Evolutionary conservation across 768 basidiomycete genomes (phyloP), one percentile per base, ranked within the genome.

Genomic region (Clitopilus hobsonii): DNA sequence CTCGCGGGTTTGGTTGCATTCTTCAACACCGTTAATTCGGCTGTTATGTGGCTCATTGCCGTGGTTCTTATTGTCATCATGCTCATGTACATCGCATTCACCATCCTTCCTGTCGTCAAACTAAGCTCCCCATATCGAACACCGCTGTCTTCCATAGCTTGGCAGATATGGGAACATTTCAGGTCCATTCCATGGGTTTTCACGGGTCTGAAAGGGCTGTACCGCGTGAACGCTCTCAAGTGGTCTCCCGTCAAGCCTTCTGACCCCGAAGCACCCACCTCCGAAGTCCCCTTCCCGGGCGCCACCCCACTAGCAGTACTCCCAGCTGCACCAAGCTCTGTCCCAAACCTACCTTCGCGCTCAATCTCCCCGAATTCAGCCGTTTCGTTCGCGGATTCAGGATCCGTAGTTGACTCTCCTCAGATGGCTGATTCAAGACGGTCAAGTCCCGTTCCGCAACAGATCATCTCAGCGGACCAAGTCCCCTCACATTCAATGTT

Each of bases 101-200:
- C 71, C 6, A 52, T 70, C 32, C 64, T 73, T 18, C 71, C 73
- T 2, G 56, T 70, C 4, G 60, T 70, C 30, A 62, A 64, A 47
- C 62, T 65, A 41, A 57, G 70, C 22, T 72, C 66, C 56, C 73
- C 72, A 2, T 73, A 73, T 51, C 63, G 65, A 38, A 74, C 72
- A 0, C 71, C 73, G 6, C 54, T 73, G 8, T 71, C 74, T 1
- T 58, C 54, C 13, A 18, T 67, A 1, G 68, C 54, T 51, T 73
- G 71, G 71, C 52, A 52, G 18, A 48, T 68, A 14, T 60, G 68
- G 25, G 61, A 61, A 16, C 53, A 56, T 32, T 32, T 71, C 6
- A 55, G 59, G 20, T 49, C 65, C n/a, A 58, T 65, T 16, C 60
- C 60, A 27, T 56, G 56, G 10, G 6, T 50, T 3, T 11, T 36